Base-by-base conservation (phyloP, 2,329 filamentous ascomycete species). In the Talaromyces sp. region DNA sequence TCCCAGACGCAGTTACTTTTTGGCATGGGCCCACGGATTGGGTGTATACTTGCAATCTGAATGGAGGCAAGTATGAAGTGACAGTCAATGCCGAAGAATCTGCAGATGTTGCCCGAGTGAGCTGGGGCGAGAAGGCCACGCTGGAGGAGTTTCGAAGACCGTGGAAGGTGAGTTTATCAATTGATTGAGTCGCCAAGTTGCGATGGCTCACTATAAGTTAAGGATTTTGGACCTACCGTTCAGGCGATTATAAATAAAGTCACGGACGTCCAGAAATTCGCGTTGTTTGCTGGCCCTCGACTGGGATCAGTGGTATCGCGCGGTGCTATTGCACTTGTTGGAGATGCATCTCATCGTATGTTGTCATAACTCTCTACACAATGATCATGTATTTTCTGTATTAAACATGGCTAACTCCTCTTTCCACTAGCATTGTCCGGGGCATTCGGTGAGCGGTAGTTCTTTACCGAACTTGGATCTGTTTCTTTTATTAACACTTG, bases 291-390 rank as follows among this genome's bases (percentile, higher is more conserved):
- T 57, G 54, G 59, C 22, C 54, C 59, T 9, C 28, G 30, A 19
- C 53, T 61, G 3, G 17, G 25, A n/a, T 11, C 27, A 19, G 49
- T 61, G 9, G 9, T 39, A 15, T 9, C 53, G 4, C 28, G 22
- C 17, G 53, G 54, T n/a, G 19, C 59, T 42, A 27, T 61, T 17
- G 59, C 51, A 2, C 36, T 63, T 13, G 55, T 63, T 54, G 62
- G 62, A 33, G 62, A 63, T 30, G 62, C 62, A 47, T 63, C 62
- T 30, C 62, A 63, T 56, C 59, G 53, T 61, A 55, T n/a, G 54
- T 53, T 5, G 15, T 32, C 13, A 42, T 11, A 13, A 2, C 11
- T 55, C 28, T 30, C 51, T 44, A 49, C 11, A 6, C 55, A 60
- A 6, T 27, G 27, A 27, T 27, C 27, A 27, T 2, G 27, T 9